Base-by-base conservation (phyloP, 169 alveolate species). In the Plasmodium yoelii region DNA sequence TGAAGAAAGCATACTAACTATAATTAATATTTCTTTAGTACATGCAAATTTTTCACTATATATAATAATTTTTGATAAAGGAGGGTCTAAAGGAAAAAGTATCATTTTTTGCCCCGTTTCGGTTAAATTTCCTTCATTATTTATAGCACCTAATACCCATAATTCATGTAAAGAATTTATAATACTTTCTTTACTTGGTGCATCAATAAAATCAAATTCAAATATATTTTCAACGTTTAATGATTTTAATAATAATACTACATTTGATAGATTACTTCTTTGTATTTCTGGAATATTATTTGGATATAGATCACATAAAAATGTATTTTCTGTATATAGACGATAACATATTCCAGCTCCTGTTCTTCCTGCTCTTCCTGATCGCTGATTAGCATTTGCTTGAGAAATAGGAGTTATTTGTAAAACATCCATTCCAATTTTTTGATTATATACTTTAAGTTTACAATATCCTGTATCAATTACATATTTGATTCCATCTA, bases 341-440 rank as follows among this genome's bases (percentile, higher is more conserved):
- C 99, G 96, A 93, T 96, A 98, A 88, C 99, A 99, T 42, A 97
- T 93, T 44, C 99, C 99, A 26, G 99, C 99, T 6, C 94, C 96
- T 0, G 99, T 98, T 75, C 99, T 96, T 2, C 99, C 99, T 0
- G 99, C 99, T 88, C 99, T 96, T n/a, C 99, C 99, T 28, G 98
- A 95, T 59, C 99, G 94, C 92, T 99, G 99, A 90, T 98, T 97
- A 5, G 99, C 99, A 93, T 98, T 98, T 8, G 99, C 99, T 84
- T 98, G 99, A 0, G 99, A 97, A 55, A 98, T 97, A 5, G 99
- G 99, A 12, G 99, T 98, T 7, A 99, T 96, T 90, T 98, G 98
- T 87, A 99, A 94, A n/a, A 99, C 98, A 94, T 99, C 99, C 99
- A 99, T 98, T 15, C 98, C 99, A 64, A 98, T 97, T 92, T 97